Evolutionary conservation across 2,329 filamentous ascomycete species (phyloP).

Genomic region (Sporothrix curviconia): DNA sequence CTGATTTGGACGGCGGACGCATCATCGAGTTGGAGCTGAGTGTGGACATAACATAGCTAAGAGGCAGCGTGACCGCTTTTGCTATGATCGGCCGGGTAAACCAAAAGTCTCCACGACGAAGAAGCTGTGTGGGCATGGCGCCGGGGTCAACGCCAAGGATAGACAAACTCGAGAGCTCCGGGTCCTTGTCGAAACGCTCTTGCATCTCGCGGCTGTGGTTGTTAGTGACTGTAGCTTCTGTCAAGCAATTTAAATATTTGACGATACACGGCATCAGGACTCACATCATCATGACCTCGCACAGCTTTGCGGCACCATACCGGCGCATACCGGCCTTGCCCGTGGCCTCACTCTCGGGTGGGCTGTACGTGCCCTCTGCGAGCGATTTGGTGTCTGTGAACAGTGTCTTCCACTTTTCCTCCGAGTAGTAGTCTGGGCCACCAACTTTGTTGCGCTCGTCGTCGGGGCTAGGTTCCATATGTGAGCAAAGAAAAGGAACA

Average conservation of each 20-base stretch:
- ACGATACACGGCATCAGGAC: background rate
- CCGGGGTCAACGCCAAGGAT: slow-evolving; percentile 32
- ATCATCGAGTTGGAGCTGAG: slow-evolving; percentile 22
- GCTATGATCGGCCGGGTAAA: slow-evolving; percentile 15
- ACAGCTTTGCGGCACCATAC: slow-evolving; percentile 30
- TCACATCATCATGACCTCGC: slow-evolving; percentile 29
- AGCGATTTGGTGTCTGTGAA: slow-evolving; percentile 22
- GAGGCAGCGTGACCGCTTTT: slow-evolving; percentile 15
- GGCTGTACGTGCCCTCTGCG: slow-evolving; percentile 25
- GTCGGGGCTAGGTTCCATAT: slow-evolving; percentile 15
- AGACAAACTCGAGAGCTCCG: slow-evolving; percentile 24
- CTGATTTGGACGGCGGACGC: slow-evolving; percentile 26
- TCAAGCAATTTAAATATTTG: background rate
- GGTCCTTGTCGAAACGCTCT: slow-evolving; percentile 24
- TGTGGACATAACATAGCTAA: slow-evolving; percentile 15
- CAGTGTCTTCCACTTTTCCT: slow-evolving; percentile 23
- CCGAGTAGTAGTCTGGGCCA: slow-evolving; percentile 17
- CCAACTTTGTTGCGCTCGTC: slow-evolving; percentile 14
- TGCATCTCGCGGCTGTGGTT: slow-evolving; percentile 22
- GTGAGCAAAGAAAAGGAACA: slow-evolving; percentile 13
- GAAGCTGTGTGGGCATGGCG: slow-evolving; percentile 25
- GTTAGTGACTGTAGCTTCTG: background rate
- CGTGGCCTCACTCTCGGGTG: slow-evolving; percentile 20
- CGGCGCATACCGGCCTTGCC: slow-evolving; percentile 24
- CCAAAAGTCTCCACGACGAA: slow-evolving; percentile 19